These are phyloP conservation scores for Trichoderma oligosporum DNA, from an alignment of 2,329 filamentous ascomycete species.

Conservation along the genomic window DNA sequence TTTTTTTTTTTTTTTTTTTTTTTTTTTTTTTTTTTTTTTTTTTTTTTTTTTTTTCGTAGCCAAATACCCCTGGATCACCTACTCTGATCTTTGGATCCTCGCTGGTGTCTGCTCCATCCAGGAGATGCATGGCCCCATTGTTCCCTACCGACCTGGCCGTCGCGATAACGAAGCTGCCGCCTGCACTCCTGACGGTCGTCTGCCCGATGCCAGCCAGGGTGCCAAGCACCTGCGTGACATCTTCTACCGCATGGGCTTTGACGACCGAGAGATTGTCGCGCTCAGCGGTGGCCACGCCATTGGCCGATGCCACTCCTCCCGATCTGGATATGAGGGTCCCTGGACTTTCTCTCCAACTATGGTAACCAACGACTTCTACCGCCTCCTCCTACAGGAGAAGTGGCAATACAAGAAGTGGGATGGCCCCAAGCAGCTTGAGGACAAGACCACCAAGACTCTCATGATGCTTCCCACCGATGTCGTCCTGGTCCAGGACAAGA, in stretches of 20 bases:
- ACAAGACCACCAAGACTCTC: constrained; percentile 77
- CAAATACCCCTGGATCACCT: constrained; percentile 91
- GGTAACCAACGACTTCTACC: constrained; percentile 93
- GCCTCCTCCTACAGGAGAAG: constrained; percentile 83
- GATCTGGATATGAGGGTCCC: constrained; percentile 81
- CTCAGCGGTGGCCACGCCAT: constrained; percentile 81
- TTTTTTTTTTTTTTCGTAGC: constrained; percentile 19
- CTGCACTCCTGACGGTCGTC: constrained; percentile 91
- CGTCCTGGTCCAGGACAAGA: constrained; percentile 81
- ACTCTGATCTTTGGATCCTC: constrained; percentile 97
- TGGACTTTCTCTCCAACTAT: constrained; percentile 92
- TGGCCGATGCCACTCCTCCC: constrained; percentile 84
- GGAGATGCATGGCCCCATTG: constrained; percentile 85
- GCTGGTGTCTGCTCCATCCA: constrained; percentile 81
- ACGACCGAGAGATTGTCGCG: constrained; percentile 94
- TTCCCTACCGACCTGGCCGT: constrained; percentile 88
- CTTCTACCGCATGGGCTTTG: constrained; percentile 96
- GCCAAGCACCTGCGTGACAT: constrained; percentile 81
- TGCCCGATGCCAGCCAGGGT: constrained; percentile 73
- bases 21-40: no score
- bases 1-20: no score
- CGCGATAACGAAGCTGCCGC: constrained; percentile 71
- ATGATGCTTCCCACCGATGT: constrained; percentile 98
- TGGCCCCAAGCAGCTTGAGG: constrained; percentile 83
- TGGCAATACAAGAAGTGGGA: constrained; percentile 91